A percentile compares a stretch with the other conserved stretches of the same genome.
phyloP scores from a whole-genome alignment of 768 basidiomycete genomes.

The Tylopilus intermedius region DNA sequence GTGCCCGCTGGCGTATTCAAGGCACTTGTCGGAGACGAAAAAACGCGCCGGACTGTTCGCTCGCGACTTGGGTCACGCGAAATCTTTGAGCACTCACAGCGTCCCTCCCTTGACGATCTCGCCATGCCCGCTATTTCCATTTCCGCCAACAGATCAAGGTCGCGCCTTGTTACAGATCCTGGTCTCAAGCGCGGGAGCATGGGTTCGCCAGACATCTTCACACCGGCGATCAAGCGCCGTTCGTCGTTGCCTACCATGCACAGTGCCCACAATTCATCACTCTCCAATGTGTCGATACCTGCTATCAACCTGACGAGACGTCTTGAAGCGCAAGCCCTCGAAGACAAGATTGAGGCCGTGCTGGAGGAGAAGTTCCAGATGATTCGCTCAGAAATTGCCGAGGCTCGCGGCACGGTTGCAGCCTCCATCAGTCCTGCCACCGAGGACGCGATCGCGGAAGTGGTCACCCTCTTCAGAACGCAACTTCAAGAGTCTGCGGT shows the following conservation, averaged over 20 bases:
- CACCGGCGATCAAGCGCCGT: slow-evolving; percentile 42
- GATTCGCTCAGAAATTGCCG: slow-evolving; percentile 40
- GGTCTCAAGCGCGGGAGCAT: slow-evolving; percentile 32
- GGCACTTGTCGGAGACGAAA: slow-evolving; percentile 64
- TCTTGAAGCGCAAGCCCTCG: slow-evolving; percentile 56
- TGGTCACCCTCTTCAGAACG: slow-evolving; percentile 61
- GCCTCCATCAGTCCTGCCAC: slow-evolving; percentile 41
- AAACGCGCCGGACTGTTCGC: slow-evolving; percentile 65
- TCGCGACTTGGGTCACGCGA: slow-evolving; percentile 74
- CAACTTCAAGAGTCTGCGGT: slow-evolving; percentile 62
- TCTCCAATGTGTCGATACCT: slow-evolving; percentile 41
- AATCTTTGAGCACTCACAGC: slow-evolving; percentile 59
- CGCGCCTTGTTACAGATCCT: slow-evolving; percentile 57
- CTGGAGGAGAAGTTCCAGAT: slow-evolving; percentile 65
- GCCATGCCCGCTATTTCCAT: slow-evolving; percentile 63
- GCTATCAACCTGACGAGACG: slow-evolving; percentile 50
- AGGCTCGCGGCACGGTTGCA: slow-evolving; percentile 20
- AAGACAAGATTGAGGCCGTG: slow-evolving; percentile 55
- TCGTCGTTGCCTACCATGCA: slow-evolving; percentile 57
- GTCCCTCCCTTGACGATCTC: slow-evolving; percentile 74
- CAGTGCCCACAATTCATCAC: slow-evolving; percentile 40
- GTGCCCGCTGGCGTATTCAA: slow-evolving; percentile 86
- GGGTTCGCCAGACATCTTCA: slow-evolving; percentile 39
- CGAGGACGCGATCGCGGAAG: slow-evolving; percentile 60
- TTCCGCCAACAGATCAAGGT: slow-evolving; percentile 52